Percentiles rank a stretch among this genome's conserved stretches.
Evolutionary conservation across 768 basidiomycete genomes (phyloP).

Genomic region (Boletus pseudo-olivaceus): DNA sequence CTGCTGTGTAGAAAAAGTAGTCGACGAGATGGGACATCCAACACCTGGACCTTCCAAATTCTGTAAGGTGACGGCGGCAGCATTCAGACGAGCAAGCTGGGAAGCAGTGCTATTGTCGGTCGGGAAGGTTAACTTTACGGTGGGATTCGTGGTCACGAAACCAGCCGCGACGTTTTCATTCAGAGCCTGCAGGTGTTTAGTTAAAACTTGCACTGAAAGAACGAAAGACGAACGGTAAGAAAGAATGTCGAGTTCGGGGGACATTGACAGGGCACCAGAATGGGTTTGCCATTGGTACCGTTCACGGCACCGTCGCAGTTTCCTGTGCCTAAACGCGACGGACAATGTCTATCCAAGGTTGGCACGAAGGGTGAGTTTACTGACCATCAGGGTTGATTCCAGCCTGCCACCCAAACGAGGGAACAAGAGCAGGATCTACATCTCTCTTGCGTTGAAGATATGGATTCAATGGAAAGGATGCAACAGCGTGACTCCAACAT

Average conservation of each 20-base stretch:
- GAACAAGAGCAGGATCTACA: conserved; percentile 54
- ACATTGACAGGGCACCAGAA: conserved; percentile 64
- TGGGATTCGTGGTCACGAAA: conserved; percentile 62
- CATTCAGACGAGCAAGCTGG: conserved; percentile 53
- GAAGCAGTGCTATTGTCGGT: conserved; percentile 51
- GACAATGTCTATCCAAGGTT: background rate
- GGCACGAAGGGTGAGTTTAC: conserved; percentile 13
- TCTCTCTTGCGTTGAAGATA: conserved; percentile 33
- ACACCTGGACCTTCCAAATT: conserved; percentile 65
- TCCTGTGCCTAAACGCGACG: conserved; percentile 44
- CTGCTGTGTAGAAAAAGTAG: conserved; percentile 49
- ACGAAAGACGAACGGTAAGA: conserved; percentile 38
- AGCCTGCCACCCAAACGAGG: conserved; percentile 53
- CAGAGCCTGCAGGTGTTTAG: conserved; percentile 32
- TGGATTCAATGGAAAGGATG: conserved; percentile 18
- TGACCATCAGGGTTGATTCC: conserved; percentile 61
- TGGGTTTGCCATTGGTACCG: conserved; percentile 50
- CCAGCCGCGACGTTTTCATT: conserved; percentile 59
- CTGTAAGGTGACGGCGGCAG: conserved; percentile 66
- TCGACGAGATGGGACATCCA: conserved; percentile 65
- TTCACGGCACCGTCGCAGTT: conserved; percentile 64
- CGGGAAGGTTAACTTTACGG: conserved; percentile 58
- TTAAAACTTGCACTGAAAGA: conserved; percentile 2
- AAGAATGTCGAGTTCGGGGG: conserved; percentile 55
- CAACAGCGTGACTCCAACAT: conserved; percentile 2